Base-by-base conservation (phyloP, 2,329 filamentous ascomycete genomes). In the Leptographium galeiforme region DNA sequence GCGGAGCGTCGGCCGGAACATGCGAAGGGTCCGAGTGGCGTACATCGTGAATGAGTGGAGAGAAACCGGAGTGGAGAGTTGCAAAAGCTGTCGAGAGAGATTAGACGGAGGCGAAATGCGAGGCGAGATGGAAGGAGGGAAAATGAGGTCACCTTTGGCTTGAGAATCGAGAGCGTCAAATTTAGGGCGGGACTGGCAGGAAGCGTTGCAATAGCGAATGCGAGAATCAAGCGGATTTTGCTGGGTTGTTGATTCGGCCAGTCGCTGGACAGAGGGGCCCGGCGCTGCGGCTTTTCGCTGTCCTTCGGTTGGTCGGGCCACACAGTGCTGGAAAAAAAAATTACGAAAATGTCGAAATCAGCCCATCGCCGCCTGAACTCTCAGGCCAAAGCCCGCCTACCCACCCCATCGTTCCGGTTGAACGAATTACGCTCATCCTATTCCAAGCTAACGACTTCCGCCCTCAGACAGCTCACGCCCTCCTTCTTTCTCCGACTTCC, bases 1-100 rank as follows among this genome's bases (percentile, higher is more conserved):
- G 71, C 79, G 78, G 68, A 71, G 71, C 60, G 81, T 81, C 61
- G 79, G 79, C 69, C 75, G 79, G 68, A 82, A 78, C 78, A 85
- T 83, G 65, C 78, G 76, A 65, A 88, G 70, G 66, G 77, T 72
- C 63, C 76, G 74, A 64, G 84, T 81, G 66, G 82, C 72, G 68
- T 77, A 79, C 83, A 87, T 86, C 1, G 41, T 40, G 49, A 44
- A 25, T 11, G 43, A 52, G 50, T 32, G 43, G 50, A 52, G 34
- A 47, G 43, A 11, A 48, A 19, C 8, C 8, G 8, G 47, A 48
- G 38, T 32, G 14, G 38, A 30, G 48, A 40, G 12, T 19, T 36
- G 12, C 34, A 30, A 34, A 33, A 41, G 45, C 47, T 34, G 30
- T 34, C 25, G 38, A 18, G 44, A 25, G 41, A 40, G n/a, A 45